A percentile compares a stretch with the other conserved stretches of the same genome.
Conservation (phyloP, 1,139 yeast species). For the Zygoascus sp. region DNA sequence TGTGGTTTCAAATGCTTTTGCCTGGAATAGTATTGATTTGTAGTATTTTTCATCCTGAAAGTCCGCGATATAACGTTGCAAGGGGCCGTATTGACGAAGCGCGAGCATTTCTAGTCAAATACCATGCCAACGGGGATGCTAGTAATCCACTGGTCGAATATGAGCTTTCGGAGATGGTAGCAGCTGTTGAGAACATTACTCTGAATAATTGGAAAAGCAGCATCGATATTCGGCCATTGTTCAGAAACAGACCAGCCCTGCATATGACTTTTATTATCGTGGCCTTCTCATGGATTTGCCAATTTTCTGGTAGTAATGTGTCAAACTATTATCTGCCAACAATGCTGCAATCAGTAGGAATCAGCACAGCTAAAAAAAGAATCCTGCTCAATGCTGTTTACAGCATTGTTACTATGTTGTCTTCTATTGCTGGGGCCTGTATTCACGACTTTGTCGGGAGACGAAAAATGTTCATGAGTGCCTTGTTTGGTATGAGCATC, state of each 20-base stretch:
- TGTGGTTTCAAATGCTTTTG: conserved; percentile 18
- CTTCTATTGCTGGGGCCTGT: conserved; percentile 19
- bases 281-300: conserved; percentile 18
- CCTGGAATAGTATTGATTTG: conserved; percentile 16
- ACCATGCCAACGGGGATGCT: conserved; percentile 24
- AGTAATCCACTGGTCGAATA: conserved; percentile 19
- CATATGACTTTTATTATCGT: conserved; percentile 24
- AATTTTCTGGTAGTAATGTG: conserved; percentile 19
- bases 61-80: conserved; percentile 68
- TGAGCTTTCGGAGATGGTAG: conserved; percentile 24
- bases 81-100: conserved; percentile 51
- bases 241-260: conserved; percentile 34
- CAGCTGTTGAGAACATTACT: conserved; percentile 1
- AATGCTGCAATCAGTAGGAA: conserved; percentile 17
- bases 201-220: conserved; percentile 14
- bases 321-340: conserved; percentile 15
- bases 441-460: conserved; percentile 20
- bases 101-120: conserved; percentile 26
- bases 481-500: conserved; percentile 15
- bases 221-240: conserved; percentile 32
- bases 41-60: conserved; percentile 40
- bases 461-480: conserved; percentile 19
- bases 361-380: conserved; percentile 13
- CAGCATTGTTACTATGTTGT: conserved; percentile 14
- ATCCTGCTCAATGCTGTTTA: conserved; percentile 17